A percentile compares a stretch with the other conserved stretches of the same genome.
These are phyloP conservation scores for Puccinia sorghi DNA, from an alignment of 1,284 basidiomycete genomes.

Conservation along the genomic window DNA sequence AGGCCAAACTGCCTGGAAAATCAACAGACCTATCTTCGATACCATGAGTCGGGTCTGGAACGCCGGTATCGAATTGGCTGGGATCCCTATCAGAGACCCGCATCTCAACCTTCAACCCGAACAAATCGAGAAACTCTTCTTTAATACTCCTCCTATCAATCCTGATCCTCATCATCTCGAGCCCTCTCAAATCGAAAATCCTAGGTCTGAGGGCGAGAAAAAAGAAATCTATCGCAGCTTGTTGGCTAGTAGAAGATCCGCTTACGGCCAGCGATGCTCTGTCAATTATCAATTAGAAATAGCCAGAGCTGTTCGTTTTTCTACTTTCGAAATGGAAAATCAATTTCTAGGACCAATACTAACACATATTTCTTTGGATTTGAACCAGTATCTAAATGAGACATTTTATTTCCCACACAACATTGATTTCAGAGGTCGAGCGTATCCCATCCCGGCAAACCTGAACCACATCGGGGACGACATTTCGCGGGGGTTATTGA, in stretches of 20 bases:
- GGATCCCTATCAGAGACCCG: constrained; percentile 56
- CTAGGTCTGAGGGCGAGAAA: constrained; percentile 34
- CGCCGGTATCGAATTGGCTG: constrained; percentile 59
- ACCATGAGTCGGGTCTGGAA: constrained; percentile 82
- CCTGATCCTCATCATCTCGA: constrained; percentile 63
- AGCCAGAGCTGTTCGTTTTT: constrained; percentile 73
- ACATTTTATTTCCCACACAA: constrained; percentile 94
- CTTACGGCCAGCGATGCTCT: constrained; percentile 86
- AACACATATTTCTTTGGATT: background rate
- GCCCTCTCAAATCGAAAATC: constrained; percentile 61
- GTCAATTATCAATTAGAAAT: constrained; percentile 98
- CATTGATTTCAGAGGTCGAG: constrained; percentile 94
- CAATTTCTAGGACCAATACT: too few species aligned
- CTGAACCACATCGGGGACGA: constrained; percentile 96
- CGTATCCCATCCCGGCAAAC: constrained; percentile 95
- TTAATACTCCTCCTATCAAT: constrained; percentile 69
- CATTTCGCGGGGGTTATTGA: constrained; percentile 81
- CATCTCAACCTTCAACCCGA: constrained; percentile 53
- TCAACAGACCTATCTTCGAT: constrained; percentile 77
- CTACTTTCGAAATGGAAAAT: too few species aligned
- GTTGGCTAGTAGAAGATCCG: constrained; percentile 69
- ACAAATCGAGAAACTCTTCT: constrained; percentile 62
- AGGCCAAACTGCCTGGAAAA: constrained; percentile 84
- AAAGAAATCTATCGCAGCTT: constrained; percentile 45
- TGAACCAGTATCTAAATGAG: constrained; percentile 72